Conservation (phyloP, 345 rosid genomes). For the Stellera chamaejasme region DNA sequence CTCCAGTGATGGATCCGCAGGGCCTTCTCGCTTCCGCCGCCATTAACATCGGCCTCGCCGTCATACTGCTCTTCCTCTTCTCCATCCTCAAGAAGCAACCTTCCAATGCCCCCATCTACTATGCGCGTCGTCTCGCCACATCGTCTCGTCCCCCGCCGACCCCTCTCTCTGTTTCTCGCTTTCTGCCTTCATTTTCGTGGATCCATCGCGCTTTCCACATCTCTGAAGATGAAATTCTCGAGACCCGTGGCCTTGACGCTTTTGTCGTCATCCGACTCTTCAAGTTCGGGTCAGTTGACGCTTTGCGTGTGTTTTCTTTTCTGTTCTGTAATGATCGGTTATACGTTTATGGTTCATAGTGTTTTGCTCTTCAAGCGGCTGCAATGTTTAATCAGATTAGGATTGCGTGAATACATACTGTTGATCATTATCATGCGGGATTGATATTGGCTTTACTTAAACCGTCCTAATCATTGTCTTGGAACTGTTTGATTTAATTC, state of each 20-base stretch:
- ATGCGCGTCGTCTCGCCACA: constrained; percentile 64
- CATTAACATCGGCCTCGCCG: constrained; percentile 70
- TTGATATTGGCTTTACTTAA: not conserved
- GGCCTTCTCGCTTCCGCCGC: constrained; percentile 73
- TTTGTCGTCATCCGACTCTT: constrained; percentile 74
- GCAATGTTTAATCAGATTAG: too few species aligned
- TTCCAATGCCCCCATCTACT: constrained; percentile 63
- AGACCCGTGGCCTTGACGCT: constrained; percentile 61
- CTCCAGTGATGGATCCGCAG: constrained; percentile 40
- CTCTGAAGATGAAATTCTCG: constrained; percentile 66
- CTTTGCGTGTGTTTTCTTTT: not conserved
- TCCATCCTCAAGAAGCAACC: constrained; percentile 78
- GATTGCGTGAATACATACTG: too few species aligned
- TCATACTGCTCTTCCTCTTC: constrained; percentile 59
- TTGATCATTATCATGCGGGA: too few species aligned
- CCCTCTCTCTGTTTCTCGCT: constrained; percentile 37
- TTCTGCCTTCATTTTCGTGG: constrained; percentile 85
- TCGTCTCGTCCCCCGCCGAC: constrained; percentile 22
- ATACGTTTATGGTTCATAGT: too few species aligned
- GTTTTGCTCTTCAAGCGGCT: too few species aligned
- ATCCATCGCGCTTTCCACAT: constrained; percentile 60
- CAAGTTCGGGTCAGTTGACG: constrained; percentile 59
- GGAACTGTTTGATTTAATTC: constrained; percentile 1
- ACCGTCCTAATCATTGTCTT: not conserved
- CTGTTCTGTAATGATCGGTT: not conserved